phyloP scores from a whole-genome alignment of 805 yeast species.

The Yarrowia porcina region DNA sequence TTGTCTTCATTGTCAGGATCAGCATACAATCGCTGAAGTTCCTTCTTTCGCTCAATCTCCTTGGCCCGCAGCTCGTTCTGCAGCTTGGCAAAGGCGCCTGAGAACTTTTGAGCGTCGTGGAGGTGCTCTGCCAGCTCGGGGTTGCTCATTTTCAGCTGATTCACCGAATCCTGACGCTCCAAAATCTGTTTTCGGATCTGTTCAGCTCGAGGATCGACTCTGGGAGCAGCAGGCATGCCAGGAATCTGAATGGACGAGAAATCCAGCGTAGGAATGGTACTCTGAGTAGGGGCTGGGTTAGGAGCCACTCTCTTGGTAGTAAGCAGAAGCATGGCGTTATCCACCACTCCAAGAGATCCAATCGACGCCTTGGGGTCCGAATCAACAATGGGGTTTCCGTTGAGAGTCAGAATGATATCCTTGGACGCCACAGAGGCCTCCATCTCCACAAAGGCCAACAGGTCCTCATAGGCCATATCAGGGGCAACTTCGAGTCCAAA shows the following conservation, averaged over 20 bases:
- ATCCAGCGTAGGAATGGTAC: slow-evolving; percentile 26
- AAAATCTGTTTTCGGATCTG: slow-evolving; percentile 1
- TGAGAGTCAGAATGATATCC: not conserved
- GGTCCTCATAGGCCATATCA: slow-evolving; percentile 11
- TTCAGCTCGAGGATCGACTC: not conserved
- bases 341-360: not conserved
- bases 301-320: slow-evolving; percentile 8
- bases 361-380: slow-evolving; percentile 1
- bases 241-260: slow-evolving; percentile 17
- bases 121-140: slow-evolving; percentile 51
- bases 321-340: not conserved
- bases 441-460: slow-evolving; percentile 18
- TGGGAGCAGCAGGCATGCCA: not conserved
- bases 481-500: slow-evolving; percentile 20
- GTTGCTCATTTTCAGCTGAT: slow-evolving; percentile 30
- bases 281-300: not conserved
- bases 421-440: slow-evolving; percentile 14
- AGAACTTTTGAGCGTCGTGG: slow-evolving; percentile 50
- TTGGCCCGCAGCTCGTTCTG: slow-evolving; percentile 34
- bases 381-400: slow-evolving; percentile 4
- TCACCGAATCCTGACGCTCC: not conserved
- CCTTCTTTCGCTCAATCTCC: slow-evolving; percentile 45
- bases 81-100: slow-evolving; percentile 37
- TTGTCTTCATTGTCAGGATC: slow-evolving; percentile 71
- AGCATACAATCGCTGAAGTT: slow-evolving; percentile 51